Evolutionary conservation across 495 filamentous ascomycete species (phyloP).

Genomic region (Hypoxylon fragiforme): DNA sequence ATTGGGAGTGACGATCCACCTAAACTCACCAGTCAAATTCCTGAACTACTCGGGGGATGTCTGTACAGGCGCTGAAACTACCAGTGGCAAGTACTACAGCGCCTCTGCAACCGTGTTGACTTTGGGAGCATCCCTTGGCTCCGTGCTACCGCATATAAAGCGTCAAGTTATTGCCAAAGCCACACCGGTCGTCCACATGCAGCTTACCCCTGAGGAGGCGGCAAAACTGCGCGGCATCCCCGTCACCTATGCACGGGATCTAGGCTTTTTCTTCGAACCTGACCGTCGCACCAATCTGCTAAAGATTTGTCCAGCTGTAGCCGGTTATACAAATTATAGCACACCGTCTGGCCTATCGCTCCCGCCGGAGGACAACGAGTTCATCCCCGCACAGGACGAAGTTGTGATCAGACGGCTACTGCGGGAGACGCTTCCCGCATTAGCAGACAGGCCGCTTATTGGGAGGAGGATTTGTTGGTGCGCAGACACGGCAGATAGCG

Average conservation of each 20-base stretch:
- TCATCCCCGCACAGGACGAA: constrained; percentile 56
- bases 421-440: constrained; percentile 51
- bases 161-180: constrained; percentile 51
- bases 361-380: constrained; percentile 39
- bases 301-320: constrained; percentile 59
- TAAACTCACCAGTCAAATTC: constrained; percentile 26
- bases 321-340: constrained; percentile 54
- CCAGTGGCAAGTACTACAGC: constrained; percentile 7
- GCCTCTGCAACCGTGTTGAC: constrained; percentile 26
- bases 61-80: constrained; percentile 21
- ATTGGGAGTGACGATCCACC: constrained; percentile 40
- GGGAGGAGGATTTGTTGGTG: constrained; percentile 59
- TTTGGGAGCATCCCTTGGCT: constrained; percentile 32
- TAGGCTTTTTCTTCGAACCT: constrained; percentile 64
- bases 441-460: constrained; percentile 55
- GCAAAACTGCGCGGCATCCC: constrained; percentile 56
- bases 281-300: constrained; percentile 56
- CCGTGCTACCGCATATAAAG: constrained; percentile 32
- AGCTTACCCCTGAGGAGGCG: constrained; percentile 56
- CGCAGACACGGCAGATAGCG: constrained; percentile 57
- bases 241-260: constrained; percentile 56
- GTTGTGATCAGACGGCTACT: constrained; percentile 49
- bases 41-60: constrained; percentile 25
- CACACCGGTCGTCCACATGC: constrained; percentile 58
- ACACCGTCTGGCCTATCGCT: constrained; percentile 30